Conservation (phyloP, 2,329 filamentous ascomycete genomes). For the Pestalotiopsis fici region DNA sequence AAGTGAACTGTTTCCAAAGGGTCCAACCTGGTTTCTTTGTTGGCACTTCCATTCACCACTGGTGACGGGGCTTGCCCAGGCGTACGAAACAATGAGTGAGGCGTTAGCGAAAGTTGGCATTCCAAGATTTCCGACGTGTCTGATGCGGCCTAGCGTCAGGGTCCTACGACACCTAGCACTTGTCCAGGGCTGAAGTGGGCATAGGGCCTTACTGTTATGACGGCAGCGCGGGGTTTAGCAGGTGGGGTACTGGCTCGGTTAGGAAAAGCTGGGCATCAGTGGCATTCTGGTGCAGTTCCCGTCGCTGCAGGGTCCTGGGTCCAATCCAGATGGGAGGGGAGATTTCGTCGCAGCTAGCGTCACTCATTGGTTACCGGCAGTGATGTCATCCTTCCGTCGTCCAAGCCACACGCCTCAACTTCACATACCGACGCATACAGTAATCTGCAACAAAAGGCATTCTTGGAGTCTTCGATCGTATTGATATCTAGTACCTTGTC, state of each 20-base stretch:
- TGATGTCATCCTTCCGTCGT: background rate
- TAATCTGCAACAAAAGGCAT: background rate
- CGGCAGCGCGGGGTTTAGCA: conserved; percentile 1
- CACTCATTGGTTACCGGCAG: background rate
- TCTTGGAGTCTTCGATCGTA: background rate
- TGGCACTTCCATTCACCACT: background rate
- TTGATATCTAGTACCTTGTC: background rate
- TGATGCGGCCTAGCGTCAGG: conserved; percentile 1
- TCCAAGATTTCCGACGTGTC: conserved; percentile 3
- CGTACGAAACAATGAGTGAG: background rate
- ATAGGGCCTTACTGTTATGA: background rate
- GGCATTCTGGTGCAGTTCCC: background rate
- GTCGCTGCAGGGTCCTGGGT: background rate
- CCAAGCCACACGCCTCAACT: background rate
- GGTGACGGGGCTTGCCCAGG: background rate
- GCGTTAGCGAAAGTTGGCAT: conserved; percentile 6
- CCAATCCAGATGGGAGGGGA: background rate
- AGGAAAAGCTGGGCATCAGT: background rate
- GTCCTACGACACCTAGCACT: background rate
- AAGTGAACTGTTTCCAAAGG: background rate
- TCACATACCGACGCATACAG: background rate
- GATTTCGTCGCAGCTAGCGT: background rate
- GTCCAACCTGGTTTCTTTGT: background rate
- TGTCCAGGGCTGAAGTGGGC: background rate
- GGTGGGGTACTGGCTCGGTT: background rate